Conservation (phyloP, 352 stramenopile genomes). For the Pythium vanterpoolii region DNA sequence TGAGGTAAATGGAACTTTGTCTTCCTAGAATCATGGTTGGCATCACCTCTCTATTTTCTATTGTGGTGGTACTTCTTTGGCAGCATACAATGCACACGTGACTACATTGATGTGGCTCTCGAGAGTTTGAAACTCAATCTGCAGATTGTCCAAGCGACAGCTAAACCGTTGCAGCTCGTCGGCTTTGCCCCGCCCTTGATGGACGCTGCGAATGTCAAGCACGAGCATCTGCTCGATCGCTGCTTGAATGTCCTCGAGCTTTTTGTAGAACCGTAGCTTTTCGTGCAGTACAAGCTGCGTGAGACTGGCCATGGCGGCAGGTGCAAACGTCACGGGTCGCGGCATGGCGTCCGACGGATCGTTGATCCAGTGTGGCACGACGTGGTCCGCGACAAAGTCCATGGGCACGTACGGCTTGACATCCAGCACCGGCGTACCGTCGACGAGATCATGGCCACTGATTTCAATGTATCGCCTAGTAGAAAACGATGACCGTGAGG, state of each 20-base stretch:
- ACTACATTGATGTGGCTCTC: constrained; percentile 64
- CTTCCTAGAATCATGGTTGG: too few relatives aligned
- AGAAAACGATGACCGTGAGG: background rate
- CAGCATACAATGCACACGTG: constrained; percentile 37
- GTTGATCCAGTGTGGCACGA: constrained; percentile 68
- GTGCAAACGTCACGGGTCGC: constrained; percentile 54
- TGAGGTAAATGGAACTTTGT: too few relatives aligned
- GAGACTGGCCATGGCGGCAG: constrained; percentile 36
- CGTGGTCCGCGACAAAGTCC: constrained; percentile 56
- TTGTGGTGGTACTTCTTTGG: background rate
- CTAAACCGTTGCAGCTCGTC: constrained; percentile 53
- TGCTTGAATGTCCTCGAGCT: constrained; percentile 39
- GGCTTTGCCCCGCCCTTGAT: constrained; percentile 66
- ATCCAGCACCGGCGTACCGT: constrained; percentile 97
- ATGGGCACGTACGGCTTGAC: constrained; percentile 97
- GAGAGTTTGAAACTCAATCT: constrained; percentile 75
- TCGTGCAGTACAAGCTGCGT: constrained; percentile 38
- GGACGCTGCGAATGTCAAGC: constrained; percentile 79
- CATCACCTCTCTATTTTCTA: background rate
- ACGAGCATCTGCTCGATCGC: constrained; percentile 82
- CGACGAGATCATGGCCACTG: constrained; percentile 91
- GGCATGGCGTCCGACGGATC: constrained; percentile 44
- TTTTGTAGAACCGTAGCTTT: constrained; percentile 65
- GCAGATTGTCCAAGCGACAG: constrained; percentile 72
- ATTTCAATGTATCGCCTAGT: constrained; percentile 79